phyloP scores from a whole-genome alignment of 192 early-diverging fungal genomes.

The Coemansia sp. region DNA sequence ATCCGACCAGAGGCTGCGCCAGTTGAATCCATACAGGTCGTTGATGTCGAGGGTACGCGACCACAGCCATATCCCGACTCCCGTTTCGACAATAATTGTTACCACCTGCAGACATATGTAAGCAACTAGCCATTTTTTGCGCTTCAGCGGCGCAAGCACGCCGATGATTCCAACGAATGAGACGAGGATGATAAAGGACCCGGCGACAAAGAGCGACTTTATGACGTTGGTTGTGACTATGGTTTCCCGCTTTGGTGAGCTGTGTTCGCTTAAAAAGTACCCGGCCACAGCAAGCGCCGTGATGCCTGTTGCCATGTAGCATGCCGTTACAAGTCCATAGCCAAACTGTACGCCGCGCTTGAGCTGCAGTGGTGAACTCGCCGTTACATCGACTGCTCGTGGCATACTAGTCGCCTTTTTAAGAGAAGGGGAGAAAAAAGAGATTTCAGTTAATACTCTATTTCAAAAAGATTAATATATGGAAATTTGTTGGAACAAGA shows the following conservation, averaged over 20 bases:
- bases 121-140: constrained; percentile 32
- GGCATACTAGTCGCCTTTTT: not conserved
- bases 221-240: constrained; percentile 37
- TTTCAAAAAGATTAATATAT: not conserved
- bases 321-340: constrained; percentile 17
- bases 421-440: not conserved
- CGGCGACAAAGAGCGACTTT: constrained; percentile 26
- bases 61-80: constrained; percentile 48
- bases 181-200: constrained; percentile 23
- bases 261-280: constrained; percentile 27
- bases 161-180: constrained; percentile 25
- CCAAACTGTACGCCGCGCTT: constrained; percentile 23
- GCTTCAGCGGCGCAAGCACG: constrained; percentile 30
- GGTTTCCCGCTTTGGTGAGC: constrained; percentile 23
- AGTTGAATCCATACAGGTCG: constrained; percentile 43
- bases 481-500: not conserved
- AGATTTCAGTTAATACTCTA: not conserved
- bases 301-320: constrained; percentile 38
- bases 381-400: constrained; percentile 9
- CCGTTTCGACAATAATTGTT: constrained; percentile 25
- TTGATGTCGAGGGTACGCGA: constrained; percentile 32
- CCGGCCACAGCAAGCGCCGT: constrained; percentile 20
- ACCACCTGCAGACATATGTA: constrained; percentile 20
- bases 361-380: constrained; percentile 25
- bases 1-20: constrained; percentile 44